Evolutionary conservation across 768 basidiomycete species (phyloP).

Genomic region (Kwoniella dejecticola): DNA sequence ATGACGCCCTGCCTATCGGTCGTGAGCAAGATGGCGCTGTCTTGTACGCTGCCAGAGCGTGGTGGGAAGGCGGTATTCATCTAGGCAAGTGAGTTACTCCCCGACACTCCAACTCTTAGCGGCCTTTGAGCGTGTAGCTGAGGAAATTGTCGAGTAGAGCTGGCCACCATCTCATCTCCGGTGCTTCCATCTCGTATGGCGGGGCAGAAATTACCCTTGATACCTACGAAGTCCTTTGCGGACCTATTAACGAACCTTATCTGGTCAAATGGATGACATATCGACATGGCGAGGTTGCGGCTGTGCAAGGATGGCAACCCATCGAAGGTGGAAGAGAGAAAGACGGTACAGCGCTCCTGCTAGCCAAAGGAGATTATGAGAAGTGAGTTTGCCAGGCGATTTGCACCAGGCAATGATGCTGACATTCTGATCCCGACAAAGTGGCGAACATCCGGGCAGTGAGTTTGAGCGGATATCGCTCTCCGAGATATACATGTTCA

Average conservation of each 20-base stretch:
- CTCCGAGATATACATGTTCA: not conserved
- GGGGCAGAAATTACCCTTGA: constrained; percentile 44
- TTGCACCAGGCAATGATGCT: not conserved
- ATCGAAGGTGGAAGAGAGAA: constrained; percentile 52
- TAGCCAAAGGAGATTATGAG: constrained; percentile 50
- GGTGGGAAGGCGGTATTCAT: constrained; percentile 50
- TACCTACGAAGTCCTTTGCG: constrained; percentile 51
- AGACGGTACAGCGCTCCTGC: constrained; percentile 38
- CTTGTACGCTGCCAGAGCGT: constrained; percentile 47
- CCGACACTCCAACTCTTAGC: not conserved
- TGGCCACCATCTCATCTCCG: constrained; percentile 33
- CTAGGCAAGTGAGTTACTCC: constrained; percentile 47
- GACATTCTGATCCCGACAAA: not conserved
- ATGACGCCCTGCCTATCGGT: constrained; percentile 50
- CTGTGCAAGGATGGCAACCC: constrained; percentile 44
- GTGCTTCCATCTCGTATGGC: constrained; percentile 49
- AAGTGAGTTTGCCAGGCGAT: constrained; percentile 30
- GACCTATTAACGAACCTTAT: constrained; percentile 36
- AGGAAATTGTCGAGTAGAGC: constrained; percentile 23
- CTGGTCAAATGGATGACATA: constrained; percentile 49
- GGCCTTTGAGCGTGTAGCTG: too few species aligned
- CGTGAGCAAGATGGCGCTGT: constrained; percentile 41
- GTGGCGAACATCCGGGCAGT: constrained; percentile 50
- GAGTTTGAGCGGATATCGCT: constrained; percentile 11
- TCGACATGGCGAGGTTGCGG: constrained; percentile 36